Base-by-base conservation (phyloP, 1,139 yeast species). In the Diutina mesorugosa region DNA sequence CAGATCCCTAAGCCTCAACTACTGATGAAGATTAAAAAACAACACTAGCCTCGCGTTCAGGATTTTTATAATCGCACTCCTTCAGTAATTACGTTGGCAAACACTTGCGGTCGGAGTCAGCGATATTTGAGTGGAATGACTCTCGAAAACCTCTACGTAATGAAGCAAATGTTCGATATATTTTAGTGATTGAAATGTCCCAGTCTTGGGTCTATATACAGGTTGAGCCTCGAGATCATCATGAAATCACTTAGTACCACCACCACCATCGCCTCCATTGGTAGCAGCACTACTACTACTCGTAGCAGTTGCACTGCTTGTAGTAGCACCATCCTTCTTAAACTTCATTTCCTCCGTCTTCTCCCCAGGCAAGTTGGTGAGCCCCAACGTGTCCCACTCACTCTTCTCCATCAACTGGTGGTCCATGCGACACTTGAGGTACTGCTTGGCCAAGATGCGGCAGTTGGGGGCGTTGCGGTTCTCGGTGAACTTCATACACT, bases 391-490 rank as follows among this genome's bases (percentile, higher is more conserved):
- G 56, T 80, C 83, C 97, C 97, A 90, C 32, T 81, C 84, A 55
- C 88, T 90, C 61, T 74, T 68, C 41, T 85, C 95, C 97, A 90
- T 90, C 56, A 90, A 73, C 58, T 89, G 87, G 67, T 90, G 77
- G 56, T 89, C 90, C 98, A 93, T 93, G 61, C 99, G 75, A 67
- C 99, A 93, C 56, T 83, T 79, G 58, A 93, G 73, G 66, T 91
- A 93, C 48, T 74, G 78, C 64, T 89, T 90, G 12, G 98, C 97
- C 57, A 91, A 72, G 1, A 85, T 67, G 54, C 98, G 76, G 69
- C 99, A 90, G 67, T 90, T 89, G 41, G 93, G 90, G 5, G 97
- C 95, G 69, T 91, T 90, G 63, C 84, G 84, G 60, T 93, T 93
- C 58, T 78, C 78, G 14, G 91, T 90, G 52, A 83, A 74, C 65